Percentiles rank a stretch among this genome's conserved stretches.
Conservation (phyloP, 2,329 filamentous ascomycete genomes). For the Exophiala sp. region DNA sequence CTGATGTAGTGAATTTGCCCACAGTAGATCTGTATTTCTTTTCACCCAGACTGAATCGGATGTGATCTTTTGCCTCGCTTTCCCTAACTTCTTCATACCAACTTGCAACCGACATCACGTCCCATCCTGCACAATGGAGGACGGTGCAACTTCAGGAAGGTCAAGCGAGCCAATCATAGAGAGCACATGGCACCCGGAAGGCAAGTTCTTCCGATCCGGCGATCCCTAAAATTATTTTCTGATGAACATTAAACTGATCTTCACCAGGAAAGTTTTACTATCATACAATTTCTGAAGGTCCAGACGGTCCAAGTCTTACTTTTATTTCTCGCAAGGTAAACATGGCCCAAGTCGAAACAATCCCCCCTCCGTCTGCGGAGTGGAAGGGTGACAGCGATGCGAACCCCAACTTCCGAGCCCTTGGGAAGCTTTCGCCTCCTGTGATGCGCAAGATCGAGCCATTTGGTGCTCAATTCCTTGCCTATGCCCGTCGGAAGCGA, state of each 20-base stretch:
- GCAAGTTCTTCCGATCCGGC: background rate
- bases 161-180: constrained; percentile 2
- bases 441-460: constrained; percentile 88
- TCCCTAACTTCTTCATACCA: too few relatives aligned
- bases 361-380: constrained; percentile 63
- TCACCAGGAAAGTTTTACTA: background rate
- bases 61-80: too few relatives aligned
- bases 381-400: constrained; percentile 80
- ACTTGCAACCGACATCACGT: too few relatives aligned
- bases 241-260: too few relatives aligned
- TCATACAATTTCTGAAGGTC: background rate
- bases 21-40: background rate
- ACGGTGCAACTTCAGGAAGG: constrained; percentile 1
- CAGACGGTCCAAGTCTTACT: background rate
- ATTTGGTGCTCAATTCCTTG: constrained; percentile 94
- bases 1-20: too few relatives aligned
- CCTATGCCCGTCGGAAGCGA: constrained; percentile 82
- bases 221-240: background rate
- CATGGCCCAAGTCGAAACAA: constrained; percentile 17
- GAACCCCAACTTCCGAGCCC: constrained; percentile 61
- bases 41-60: too few relatives aligned
- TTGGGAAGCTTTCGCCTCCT: constrained; percentile 69
- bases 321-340: background rate
- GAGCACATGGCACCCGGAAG: background rate
- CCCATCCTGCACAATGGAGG: too few relatives aligned